phyloP scores from a whole-genome alignment of 1,284 basidiomycete genomes.

The Rhodotorula sp. region DNA sequence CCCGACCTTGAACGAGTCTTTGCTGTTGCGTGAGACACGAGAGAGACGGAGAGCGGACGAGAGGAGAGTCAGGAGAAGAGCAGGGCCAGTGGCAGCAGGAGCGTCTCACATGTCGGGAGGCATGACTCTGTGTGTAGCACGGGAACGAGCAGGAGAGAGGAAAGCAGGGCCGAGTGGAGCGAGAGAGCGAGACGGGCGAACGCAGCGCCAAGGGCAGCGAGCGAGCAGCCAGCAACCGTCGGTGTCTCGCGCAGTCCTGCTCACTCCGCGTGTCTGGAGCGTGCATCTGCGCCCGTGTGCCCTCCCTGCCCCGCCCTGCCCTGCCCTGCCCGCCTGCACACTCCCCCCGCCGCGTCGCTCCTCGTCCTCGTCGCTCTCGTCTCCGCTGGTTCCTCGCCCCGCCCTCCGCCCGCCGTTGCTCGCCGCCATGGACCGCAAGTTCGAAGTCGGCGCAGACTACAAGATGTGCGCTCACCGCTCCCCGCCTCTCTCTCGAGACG shows the following conservation, averaged over 20 bases:
- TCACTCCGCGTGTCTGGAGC: no score
- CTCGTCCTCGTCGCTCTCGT: background rate
- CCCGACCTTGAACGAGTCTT: constrained; percentile 74
- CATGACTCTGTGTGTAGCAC: background rate
- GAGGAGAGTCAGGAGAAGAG: background rate
- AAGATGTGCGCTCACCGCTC: constrained; percentile 29
- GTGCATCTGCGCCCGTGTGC: no score
- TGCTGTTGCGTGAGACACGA: constrained; percentile 53
- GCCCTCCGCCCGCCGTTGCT: background rate
- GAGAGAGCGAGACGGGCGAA: background rate
- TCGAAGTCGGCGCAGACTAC: constrained; percentile 44
- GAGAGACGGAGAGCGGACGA: background rate
- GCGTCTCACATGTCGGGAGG: constrained; percentile 11
- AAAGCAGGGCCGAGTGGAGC: no score
- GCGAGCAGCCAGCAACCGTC: no score
- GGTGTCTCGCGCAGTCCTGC: no score
- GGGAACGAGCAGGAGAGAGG: no score
- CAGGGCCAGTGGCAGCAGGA: background rate
- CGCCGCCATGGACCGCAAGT: constrained; percentile 42
- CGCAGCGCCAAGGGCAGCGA: no score
- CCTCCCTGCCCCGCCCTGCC: no score
- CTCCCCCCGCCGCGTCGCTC: background rate
- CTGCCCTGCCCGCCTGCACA: background rate
- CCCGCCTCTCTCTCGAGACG: no score
- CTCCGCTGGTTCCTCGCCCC: background rate